Conservation (phyloP, 2,329 filamentous ascomycete genomes). For the Lecanicillium sp. region DNA sequence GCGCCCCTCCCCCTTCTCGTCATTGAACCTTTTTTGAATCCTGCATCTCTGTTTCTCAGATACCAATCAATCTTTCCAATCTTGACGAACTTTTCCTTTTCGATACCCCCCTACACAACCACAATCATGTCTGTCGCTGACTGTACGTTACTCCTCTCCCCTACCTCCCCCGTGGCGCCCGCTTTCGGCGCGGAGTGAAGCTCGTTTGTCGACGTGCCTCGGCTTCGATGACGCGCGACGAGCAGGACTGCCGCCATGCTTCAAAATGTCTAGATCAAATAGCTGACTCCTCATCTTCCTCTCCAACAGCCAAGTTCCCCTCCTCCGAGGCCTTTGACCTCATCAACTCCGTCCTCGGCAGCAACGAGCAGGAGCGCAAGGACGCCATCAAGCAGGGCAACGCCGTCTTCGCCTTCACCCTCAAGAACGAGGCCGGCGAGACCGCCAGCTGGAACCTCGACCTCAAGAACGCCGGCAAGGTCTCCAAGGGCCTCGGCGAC, state of each 20-base stretch:
- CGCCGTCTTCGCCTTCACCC: constrained; percentile 81
- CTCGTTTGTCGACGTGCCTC: neutral
- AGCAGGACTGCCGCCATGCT: neutral
- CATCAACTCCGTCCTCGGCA: constrained; percentile 66
- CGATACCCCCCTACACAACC: constrained; percentile 2
- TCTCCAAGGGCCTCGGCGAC: constrained; percentile 67
- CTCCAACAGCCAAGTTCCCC: constrained; percentile 73
- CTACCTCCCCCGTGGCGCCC: neutral
- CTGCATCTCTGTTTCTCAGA: neutral
- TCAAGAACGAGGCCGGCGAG: constrained; percentile 81
- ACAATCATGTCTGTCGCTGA: constrained; percentile 9
- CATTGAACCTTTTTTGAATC: neutral
- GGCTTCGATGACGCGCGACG: neutral
- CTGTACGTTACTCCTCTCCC: constrained; percentile 4
- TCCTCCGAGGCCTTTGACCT: constrained; percentile 85
- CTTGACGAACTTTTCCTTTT: neutral
- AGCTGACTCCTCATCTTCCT: constrained; percentile 1
- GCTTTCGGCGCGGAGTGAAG: too few species aligned
- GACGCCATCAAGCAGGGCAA: constrained; percentile 84
- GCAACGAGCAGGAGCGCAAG: constrained; percentile 67
- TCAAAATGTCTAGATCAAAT: neutral
- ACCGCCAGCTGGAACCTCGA: constrained; percentile 90
- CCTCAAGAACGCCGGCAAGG: constrained; percentile 80
- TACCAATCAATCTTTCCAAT: neutral
- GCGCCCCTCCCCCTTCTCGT: neutral